A percentile compares a stretch with the other conserved stretches of the same genome.
Evolutionary conservation across 2,329 filamentous ascomycete genomes (phyloP).

Genomic region (Penicillium sp.): DNA sequence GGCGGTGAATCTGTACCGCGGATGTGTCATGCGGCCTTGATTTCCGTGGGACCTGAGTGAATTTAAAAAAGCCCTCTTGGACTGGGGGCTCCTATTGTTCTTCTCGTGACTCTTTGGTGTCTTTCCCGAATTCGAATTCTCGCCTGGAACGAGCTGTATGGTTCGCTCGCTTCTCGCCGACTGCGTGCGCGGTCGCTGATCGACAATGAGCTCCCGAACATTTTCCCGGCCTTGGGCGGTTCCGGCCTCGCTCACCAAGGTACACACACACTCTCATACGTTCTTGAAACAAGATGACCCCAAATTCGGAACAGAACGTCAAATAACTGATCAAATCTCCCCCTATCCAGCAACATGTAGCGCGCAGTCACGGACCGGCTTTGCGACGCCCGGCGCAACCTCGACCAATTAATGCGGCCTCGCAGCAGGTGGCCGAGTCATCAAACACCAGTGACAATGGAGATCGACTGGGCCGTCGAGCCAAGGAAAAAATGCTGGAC

Average conservation of each 20-base stretch:
- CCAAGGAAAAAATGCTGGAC: constrained; percentile 42
- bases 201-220: constrained; percentile 33
- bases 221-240: constrained; percentile 28
- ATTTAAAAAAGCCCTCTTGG: background rate
- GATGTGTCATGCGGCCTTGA: constrained; percentile 15
- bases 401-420: constrained; percentile 9
- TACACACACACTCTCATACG: constrained; percentile 8
- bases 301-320: background rate
- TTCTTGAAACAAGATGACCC: background rate
- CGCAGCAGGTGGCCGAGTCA: constrained; percentile 27
- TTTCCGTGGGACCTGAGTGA: constrained; percentile 2
- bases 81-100: background rate
- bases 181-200: constrained; percentile 9
- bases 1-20: constrained; percentile 16
- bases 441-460: constrained; percentile 24
- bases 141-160: background rate
- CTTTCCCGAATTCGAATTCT: constrained; percentile 2
- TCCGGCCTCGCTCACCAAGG: constrained; percentile 26
- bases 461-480: constrained; percentile 33
- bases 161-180: constrained; percentile 10
- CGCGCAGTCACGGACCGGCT: constrained; percentile 12
- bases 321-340: background rate
- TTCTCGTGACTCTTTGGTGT: background rate
- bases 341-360: constrained; percentile 16
- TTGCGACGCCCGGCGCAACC: constrained; percentile 10